A percentile compares a stretch with the other conserved stretches of the same genome.
Evolutionary conservation across 2,329 filamentous ascomycete genomes (phyloP).

Genomic region (Penicillium sp.): DNA sequence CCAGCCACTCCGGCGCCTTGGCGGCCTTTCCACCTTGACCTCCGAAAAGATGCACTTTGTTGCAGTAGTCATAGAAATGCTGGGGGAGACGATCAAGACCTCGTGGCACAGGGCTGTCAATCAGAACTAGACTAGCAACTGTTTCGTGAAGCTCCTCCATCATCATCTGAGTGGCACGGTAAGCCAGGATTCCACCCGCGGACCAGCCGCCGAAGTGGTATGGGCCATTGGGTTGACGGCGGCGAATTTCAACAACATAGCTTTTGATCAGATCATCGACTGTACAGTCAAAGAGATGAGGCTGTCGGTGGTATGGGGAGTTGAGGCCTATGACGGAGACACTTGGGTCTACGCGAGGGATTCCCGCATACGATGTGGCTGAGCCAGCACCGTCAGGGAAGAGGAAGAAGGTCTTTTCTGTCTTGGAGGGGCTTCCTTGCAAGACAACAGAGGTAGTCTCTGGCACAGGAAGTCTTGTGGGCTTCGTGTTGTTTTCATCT

Average conservation of each 20-base stretch:
- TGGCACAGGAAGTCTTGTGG: not conserved
- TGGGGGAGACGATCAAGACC: conserved; percentile 55
- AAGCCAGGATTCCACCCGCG: conserved; percentile 55
- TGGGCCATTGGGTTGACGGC: conserved; percentile 47
- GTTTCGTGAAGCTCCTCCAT: conserved; percentile 58
- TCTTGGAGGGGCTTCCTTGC: not conserved
- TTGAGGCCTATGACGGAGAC: conserved; percentile 8
- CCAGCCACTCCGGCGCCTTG: conserved; percentile 11
- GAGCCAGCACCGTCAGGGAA: not conserved
- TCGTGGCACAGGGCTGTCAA: conserved; percentile 59
- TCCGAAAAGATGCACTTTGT: conserved; percentile 39
- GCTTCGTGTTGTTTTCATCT: not conserved
- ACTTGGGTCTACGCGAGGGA: not conserved
- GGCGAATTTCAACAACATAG: conserved; percentile 38
- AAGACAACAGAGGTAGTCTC: not conserved
- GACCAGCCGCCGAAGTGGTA: conserved; percentile 68
- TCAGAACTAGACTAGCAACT: conserved; percentile 60
- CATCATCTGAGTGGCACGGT: conserved; percentile 67
- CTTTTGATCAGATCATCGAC: conserved; percentile 22
- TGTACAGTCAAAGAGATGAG: conserved; percentile 13
- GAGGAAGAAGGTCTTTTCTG: not conserved
- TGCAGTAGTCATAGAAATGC: conserved; percentile 55
- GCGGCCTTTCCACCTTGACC: not conserved
- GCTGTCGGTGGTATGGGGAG: conserved; percentile 20
- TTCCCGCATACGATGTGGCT: not conserved